Percentiles rank a stretch among this genome's conserved stretches.
These are phyloP conservation scores for Candida tropicalis DNA, from an alignment of 1,139 yeast genomes.

Conservation along the genomic window DNA sequence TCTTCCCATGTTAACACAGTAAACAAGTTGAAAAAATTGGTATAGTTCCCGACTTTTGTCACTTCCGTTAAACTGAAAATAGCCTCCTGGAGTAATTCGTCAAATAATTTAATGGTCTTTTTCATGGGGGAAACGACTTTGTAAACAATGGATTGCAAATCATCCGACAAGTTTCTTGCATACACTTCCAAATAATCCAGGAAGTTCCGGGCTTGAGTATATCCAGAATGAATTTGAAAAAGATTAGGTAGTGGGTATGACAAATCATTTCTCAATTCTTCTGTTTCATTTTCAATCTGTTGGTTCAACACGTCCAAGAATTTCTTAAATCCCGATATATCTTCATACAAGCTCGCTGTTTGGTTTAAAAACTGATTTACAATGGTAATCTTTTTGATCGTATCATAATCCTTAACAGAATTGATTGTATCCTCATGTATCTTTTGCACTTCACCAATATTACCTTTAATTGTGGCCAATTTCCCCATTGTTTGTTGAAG, in stretches of 20 bases:
- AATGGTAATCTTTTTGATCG: conserved; percentile 61
- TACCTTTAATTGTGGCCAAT: conserved; percentile 52
- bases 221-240: conserved; percentile 65
- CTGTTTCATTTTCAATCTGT: conserved; percentile 57
- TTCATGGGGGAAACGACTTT: conserved; percentile 59
- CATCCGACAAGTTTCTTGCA: conserved; percentile 60
- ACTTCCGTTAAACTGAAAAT: conserved; percentile 69
- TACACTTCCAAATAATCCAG: conserved; percentile 69
- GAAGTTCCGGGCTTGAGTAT: conserved; percentile 75
- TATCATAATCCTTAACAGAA: conserved; percentile 56
- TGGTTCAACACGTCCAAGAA: conserved; percentile 52
- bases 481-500: conserved; percentile 40
- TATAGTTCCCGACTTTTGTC: conserved; percentile 64
- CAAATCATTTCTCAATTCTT: conserved; percentile 49
- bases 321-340: conserved; percentile 58
- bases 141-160: conserved; percentile 66
- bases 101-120: conserved; percentile 59
- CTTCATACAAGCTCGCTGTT: conserved; percentile 66
- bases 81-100: conserved; percentile 61
- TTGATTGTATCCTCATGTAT: conserved; percentile 56
- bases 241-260: conserved; percentile 62
- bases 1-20: conserved; percentile 82
- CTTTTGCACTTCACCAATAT: conserved; percentile 60
- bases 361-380: conserved; percentile 74
- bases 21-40: conserved; percentile 70